phyloP scores from a whole-genome alignment of 192 early-diverging fungal species.

The Coemansia biformis region DNA sequence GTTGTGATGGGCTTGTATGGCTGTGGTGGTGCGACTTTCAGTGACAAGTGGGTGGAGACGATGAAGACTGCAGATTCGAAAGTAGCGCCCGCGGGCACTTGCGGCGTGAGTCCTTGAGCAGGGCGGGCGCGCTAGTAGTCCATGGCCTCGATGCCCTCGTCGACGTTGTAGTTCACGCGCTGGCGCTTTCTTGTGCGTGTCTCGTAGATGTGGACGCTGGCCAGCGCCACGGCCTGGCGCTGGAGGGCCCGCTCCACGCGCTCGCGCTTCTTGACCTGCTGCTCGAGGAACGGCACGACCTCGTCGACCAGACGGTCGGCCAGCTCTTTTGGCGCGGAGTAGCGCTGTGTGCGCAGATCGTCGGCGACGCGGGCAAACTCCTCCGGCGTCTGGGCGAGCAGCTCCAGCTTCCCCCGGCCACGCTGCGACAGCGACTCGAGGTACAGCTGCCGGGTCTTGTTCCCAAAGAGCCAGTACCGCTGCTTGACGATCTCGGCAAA shows the following conservation, averaged over 20 bases:
- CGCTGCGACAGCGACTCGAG: conserved; percentile 33
- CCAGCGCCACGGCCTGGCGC: conserved; percentile 28
- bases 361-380: conserved; percentile 24
- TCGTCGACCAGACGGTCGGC: conserved; percentile 15
- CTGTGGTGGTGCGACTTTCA: too few relatives aligned
- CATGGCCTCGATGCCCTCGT: conserved; percentile 10
- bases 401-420: conserved; percentile 28
- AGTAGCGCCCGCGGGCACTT: too few relatives aligned
- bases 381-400: conserved; percentile 34
- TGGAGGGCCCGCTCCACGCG: conserved; percentile 33
- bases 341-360: conserved; percentile 18
- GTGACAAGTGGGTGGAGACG: too few relatives aligned
- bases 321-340: conserved; percentile 31
- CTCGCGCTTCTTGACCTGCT: conserved; percentile 20
- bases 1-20: too few relatives aligned
- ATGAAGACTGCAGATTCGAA: too few relatives aligned
- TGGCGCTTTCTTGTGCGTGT: conserved; percentile 49
- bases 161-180: conserved; percentile 40
- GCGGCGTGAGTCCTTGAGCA: conserved; percentile 6
- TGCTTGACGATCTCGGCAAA: conserved; percentile 45
- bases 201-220: conserved; percentile 45
- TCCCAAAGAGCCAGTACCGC: conserved; percentile 48
- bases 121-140: too few relatives aligned
- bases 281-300: conserved; percentile 30
- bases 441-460: conserved; percentile 40